Conservation (phyloP, 2,329 filamentous ascomycete species). For the Pyricularia sp. region DNA sequence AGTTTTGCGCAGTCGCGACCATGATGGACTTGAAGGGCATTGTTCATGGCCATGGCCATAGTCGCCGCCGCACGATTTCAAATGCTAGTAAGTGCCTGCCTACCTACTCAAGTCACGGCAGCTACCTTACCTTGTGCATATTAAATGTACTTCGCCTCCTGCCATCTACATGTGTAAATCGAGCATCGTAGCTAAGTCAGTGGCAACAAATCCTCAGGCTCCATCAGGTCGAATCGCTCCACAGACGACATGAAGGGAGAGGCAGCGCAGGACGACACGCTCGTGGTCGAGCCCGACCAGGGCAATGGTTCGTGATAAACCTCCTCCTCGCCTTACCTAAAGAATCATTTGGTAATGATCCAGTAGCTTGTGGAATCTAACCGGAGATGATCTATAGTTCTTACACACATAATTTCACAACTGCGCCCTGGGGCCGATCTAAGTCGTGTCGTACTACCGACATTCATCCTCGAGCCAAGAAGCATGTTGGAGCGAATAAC, state of each 20-base stretch:
- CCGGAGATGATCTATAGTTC: constrained; percentile 47
- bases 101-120: not conserved
- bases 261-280: constrained; percentile 61
- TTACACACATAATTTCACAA: constrained; percentile 95
- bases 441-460: constrained; percentile 87
- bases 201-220: not conserved
- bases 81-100: constrained; percentile 21
- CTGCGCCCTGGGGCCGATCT: constrained; percentile 90
- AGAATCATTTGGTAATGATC: constrained; percentile 7
- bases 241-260: constrained; percentile 41
- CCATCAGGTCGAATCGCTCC: constrained; percentile 20
- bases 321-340: not conserved
- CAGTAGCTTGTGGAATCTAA: not conserved
- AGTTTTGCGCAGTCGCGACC: constrained; percentile 1
- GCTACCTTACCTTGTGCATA: not conserved
- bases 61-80: constrained; percentile 22
- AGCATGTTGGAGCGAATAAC: constrained; percentile 99
- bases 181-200: not conserved
- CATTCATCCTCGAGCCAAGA: constrained; percentile 93
- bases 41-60: constrained; percentile 5
- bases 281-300: constrained; percentile 81
- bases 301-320: constrained; percentile 64
- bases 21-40: constrained; percentile 5
- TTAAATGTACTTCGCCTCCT: not conserved
- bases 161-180: not conserved